A percentile compares a stretch with the other conserved stretches of the same genome.
Evolutionary conservation across 345 rosid genomes (phyloP).

Genomic region (Rhodamnia rubescens): DNA sequence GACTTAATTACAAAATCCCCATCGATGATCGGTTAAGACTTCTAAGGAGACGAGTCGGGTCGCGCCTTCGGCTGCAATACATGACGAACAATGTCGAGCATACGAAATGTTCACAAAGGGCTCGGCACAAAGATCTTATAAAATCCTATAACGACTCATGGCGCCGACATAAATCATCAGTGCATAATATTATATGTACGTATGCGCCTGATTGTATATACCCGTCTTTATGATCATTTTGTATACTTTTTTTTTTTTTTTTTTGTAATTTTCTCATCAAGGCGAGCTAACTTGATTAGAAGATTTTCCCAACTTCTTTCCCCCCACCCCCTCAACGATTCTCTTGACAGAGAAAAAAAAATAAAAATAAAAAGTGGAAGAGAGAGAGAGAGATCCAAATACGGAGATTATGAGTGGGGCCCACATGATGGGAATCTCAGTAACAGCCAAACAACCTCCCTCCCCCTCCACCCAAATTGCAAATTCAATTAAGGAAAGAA

Average conservation of each 20-base stretch:
- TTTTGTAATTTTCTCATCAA: not conserved
- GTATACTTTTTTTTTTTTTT: too few species aligned
- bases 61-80: rapidly evolving
- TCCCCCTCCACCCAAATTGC: not conserved
- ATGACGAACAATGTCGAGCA: not conserved
- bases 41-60: rapidly evolving
- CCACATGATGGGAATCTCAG: slow-evolving; percentile 9
- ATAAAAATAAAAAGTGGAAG: not conserved
- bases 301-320: not conserved
- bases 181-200: not conserved
- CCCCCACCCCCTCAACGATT: not conserved
- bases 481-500: not conserved
- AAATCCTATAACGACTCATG: not conserved
- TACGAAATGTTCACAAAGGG: rapidly evolving
- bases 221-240: not conserved
- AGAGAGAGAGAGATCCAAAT: not conserved
- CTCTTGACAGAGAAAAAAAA: not conserved
- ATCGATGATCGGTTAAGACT: rapidly evolving
- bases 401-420: slow-evolving; percentile 23
- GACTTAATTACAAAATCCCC: not conserved
- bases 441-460: not conserved
- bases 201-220: not conserved
- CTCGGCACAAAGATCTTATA: rapidly evolving
- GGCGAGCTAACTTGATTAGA: not conserved
- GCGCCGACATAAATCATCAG: not conserved